Conservation (phyloP, 192 early-diverging fungal genomes). For the Entomortierella lignicola region DNA sequence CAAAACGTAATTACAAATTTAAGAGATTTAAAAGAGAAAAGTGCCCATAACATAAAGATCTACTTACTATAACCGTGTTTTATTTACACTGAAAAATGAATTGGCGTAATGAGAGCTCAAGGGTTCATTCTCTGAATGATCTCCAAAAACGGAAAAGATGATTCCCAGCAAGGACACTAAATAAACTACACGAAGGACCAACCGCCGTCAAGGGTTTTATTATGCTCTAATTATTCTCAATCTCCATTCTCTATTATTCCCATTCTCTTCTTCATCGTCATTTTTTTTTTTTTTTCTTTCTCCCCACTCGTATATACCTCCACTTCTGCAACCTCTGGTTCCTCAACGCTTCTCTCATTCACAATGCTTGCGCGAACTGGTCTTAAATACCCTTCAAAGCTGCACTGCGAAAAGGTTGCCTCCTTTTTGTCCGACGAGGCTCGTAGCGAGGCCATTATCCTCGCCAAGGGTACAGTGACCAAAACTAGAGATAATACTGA, state of each 20-base stretch:
- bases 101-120: not conserved
- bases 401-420: slow-evolving; percentile 64
- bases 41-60: no score
- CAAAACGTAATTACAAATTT: no score
- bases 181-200: no score
- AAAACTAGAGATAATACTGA: slow-evolving; percentile 77
- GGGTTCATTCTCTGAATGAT: not conserved
- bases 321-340: not conserved
- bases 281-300: not conserved
- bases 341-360: not conserved
- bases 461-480: slow-evolving; percentile 65
- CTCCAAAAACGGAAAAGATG: slow-evolving; percentile 7
- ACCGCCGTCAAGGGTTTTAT: no score
- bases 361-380: slow-evolving; percentile 39
- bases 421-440: slow-evolving; percentile 55
- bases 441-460: slow-evolving; percentile 64
- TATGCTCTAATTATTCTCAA: not conserved
- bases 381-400: slow-evolving; percentile 67
- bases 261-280: not conserved
- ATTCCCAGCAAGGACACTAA: not conserved
- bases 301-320: not conserved
- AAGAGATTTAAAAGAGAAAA: no score
- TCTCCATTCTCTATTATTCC: not conserved
- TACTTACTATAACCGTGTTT: no score
- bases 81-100: not conserved